Conservation (phyloP, 1,139 yeast species). For the Hansenula lynferdii region DNA sequence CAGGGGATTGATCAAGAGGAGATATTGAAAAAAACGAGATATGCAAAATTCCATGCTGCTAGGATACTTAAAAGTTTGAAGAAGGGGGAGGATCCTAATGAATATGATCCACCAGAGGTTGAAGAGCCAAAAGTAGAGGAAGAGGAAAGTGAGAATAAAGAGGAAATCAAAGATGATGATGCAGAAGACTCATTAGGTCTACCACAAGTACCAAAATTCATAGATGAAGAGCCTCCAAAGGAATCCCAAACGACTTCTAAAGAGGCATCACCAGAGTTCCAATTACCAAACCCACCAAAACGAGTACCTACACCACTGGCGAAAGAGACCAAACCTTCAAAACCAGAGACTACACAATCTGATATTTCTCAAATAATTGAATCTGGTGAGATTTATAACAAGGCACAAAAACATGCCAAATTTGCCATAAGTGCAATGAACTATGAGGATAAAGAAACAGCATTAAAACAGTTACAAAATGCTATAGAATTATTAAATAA, state of each 20-base stretch:
- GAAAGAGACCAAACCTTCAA: constrained; percentile 7
- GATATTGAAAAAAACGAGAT: constrained; percentile 38
- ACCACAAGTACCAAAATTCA: constrained; percentile 8
- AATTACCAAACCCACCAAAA: constrained; percentile 14
- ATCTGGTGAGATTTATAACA: constrained; percentile 55
- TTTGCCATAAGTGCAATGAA: constrained; percentile 92
- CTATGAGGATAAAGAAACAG: constrained; percentile 84
- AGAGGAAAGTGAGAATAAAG: not conserved
- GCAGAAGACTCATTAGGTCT: constrained; percentile 21
- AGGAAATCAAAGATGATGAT: constrained; percentile 11
- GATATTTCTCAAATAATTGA: constrained; percentile 46
- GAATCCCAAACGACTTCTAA: not conserved
- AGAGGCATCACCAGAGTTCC: constrained; percentile 1
- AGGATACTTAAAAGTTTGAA: constrained; percentile 44
- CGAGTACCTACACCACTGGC: constrained; percentile 7
- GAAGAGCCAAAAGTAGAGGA: constrained; percentile 13
- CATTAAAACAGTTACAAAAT: constrained; percentile 61
- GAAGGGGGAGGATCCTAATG: constrained; percentile 50
- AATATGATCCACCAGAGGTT: constrained; percentile 27
- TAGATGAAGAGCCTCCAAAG: constrained; percentile 5
- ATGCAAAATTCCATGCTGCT: constrained; percentile 55
- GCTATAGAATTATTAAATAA: constrained; percentile 49
- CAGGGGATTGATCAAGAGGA: constrained; percentile 25
- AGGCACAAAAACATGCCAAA: constrained; percentile 81
- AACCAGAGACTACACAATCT: constrained; percentile 3